Evolutionary conservation across 1,139 yeast species (phyloP).

Genomic region (Blastobotrys serpentis): DNA sequence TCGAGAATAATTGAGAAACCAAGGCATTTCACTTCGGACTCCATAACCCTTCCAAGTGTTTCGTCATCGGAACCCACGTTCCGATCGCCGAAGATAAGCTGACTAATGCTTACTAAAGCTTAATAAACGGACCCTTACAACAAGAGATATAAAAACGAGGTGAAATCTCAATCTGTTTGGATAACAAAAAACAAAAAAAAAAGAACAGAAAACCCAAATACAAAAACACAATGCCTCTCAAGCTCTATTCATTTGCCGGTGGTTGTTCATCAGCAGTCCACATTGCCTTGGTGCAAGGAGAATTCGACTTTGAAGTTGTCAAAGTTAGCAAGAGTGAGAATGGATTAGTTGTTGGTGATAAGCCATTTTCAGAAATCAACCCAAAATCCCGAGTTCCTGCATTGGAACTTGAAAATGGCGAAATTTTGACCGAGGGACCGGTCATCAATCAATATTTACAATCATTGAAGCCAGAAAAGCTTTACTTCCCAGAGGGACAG

Average conservation of each 20-base stretch:
- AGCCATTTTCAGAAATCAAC: conserved; percentile 12
- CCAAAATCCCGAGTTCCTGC: conserved; percentile 19
- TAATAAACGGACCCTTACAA: too few relatives aligned
- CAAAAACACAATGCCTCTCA: conserved; percentile 4
- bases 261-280: conserved; percentile 17
- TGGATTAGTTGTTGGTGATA: conserved; percentile 1
- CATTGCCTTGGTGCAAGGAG: conserved; percentile 14
- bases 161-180: neutral
- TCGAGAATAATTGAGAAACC: too few relatives aligned
- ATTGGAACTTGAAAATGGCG: conserved; percentile 15
- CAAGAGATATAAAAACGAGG: neutral
- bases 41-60: too few relatives aligned
- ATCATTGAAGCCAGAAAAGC: conserved; percentile 11
- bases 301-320: conserved; percentile 12
- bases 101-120: too few relatives aligned
- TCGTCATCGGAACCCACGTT: too few relatives aligned
- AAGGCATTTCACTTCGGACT: too few relatives aligned
- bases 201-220: neutral
- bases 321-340: conserved; percentile 3
- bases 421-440: conserved; percentile 13
- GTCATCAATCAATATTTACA: conserved; percentile 15
- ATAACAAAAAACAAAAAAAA: neutral
- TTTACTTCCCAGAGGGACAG: conserved; percentile 8
- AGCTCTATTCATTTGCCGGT: conserved; percentile 14
- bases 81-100: too few relatives aligned